Evolutionary conservation across 192 early-diverging fungal species (phyloP).

Genomic region (Backusella psychrophila): DNA sequence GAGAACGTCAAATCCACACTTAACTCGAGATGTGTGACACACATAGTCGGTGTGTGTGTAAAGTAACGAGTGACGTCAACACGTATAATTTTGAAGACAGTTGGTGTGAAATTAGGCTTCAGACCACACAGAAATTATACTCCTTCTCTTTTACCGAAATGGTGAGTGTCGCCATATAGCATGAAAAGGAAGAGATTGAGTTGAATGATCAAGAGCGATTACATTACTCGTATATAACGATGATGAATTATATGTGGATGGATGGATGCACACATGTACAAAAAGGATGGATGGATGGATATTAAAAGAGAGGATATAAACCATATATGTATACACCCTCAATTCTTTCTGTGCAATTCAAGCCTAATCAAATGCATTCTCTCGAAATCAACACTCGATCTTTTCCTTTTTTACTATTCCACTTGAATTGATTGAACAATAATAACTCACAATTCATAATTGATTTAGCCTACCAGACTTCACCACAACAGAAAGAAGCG

Average conservation of each 20-base stretch:
- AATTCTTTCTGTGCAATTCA: neutral
- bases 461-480: constrained; percentile 73
- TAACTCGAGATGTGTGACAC: no score
- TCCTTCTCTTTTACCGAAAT: constrained; percentile 7
- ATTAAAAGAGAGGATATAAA: neutral
- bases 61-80: neutral
- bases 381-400: neutral
- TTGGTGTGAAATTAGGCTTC: neutral
- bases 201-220: neutral
- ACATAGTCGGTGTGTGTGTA: no score
- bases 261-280: neutral
- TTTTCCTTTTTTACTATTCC: neutral
- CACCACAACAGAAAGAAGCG: constrained; percentile 93
- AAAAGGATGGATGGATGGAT: neutral
- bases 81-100: neutral
- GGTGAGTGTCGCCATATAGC: neutral
- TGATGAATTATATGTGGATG: neutral
- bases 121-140: neutral
- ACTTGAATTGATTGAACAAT: neutral
- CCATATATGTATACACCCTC: neutral
- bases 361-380: neutral
- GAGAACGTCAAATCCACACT: no score
- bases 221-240: neutral
- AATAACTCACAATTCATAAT: neutral
- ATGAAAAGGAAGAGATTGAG: neutral